A percentile compares a stretch with the other conserved stretches of the same genome.
Conservation (phyloP, 768 basidiomycete species). For the Serendipita vermifera region DNA sequence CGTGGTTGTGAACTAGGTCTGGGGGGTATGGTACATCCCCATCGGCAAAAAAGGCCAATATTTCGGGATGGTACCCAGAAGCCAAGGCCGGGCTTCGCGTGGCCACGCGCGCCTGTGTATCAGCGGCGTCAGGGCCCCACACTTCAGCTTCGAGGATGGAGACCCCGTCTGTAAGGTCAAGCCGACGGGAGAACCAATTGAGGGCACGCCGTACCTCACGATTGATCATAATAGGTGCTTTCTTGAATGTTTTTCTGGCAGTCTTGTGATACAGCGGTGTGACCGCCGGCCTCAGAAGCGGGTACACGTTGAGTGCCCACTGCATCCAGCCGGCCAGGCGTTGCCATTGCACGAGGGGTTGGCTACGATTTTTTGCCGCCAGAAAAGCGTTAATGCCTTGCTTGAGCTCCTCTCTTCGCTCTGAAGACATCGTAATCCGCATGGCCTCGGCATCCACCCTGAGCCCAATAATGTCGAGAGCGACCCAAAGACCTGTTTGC, state of each 20-base stretch:
- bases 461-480: conserved; percentile 30
- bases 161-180: conserved; percentile 18
- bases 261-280: conserved; percentile 27
- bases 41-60: conserved; percentile 8
- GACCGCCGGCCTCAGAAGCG: conserved; percentile 25
- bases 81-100: conserved; percentile 18
- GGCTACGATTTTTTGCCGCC: conserved; percentile 11
- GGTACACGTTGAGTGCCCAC: conserved; percentile 31
- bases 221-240: too few species aligned
- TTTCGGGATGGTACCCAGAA: conserved; percentile 15
- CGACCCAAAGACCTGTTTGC: conserved; percentile 28
- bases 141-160: conserved; percentile 15
- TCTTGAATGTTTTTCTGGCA: conserved; percentile 21
- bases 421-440: conserved; percentile 21
- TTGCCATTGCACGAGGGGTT: conserved; percentile 20
- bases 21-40: too few species aligned
- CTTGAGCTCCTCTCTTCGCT: conserved; percentile 17
- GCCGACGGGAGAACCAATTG: too few species aligned
- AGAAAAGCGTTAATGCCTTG: conserved; percentile 14
- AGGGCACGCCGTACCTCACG: too few species aligned
- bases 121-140: conserved; percentile 16
- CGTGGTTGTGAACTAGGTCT: too few species aligned
- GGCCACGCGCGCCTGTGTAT: too few species aligned
- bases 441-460: conserved; percentile 25
- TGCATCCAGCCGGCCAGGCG: conserved; percentile 28